Percentiles rank a stretch among this genome's conserved stretches.
Conservation (phyloP, 768 basidiomycete genomes). For the Astraeus odoratus region DNA sequence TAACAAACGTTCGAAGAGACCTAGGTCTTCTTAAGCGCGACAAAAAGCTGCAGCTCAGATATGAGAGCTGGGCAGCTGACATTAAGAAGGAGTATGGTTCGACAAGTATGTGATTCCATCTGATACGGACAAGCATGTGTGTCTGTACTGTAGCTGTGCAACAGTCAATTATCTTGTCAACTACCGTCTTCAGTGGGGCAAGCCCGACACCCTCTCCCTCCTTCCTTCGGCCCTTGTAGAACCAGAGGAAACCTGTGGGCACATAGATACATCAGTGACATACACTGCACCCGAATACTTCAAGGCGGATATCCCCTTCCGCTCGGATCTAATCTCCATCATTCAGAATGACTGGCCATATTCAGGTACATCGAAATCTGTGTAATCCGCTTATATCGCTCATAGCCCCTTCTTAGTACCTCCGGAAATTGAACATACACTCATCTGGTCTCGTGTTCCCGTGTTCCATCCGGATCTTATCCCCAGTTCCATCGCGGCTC, state of each 20-base stretch:
- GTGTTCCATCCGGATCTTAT: conserved; percentile 58
- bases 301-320: conserved; percentile 47
- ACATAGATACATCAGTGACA: background rate
- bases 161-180: conserved; percentile 67
- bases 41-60: conserved; percentile 58
- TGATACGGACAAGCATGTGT: background rate
- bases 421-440: conserved; percentile 60
- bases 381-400: background rate
- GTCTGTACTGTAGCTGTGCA: background rate
- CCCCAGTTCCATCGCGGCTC: conserved; percentile 41
- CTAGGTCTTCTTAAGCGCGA: conserved; percentile 76
- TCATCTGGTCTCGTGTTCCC: conserved; percentile 75
- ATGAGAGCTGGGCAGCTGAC: conserved; percentile 49
- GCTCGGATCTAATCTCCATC: conserved; percentile 52
- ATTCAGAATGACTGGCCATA: conserved; percentile 89
- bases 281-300: conserved; percentile 47
- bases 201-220: conserved; percentile 56
- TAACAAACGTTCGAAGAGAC: conserved; percentile 41
- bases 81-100: conserved; percentile 60
- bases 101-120: conserved; percentile 43
- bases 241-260: conserved; percentile 26
- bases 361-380: conserved; percentile 42
- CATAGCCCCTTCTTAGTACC: conserved; percentile 41
- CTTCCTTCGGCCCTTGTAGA: conserved; percentile 47
- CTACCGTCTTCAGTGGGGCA: conserved; percentile 70